phyloP scores from a whole-genome alignment of 495 filamentous ascomycete genomes.

The Talaromyces liani region DNA sequence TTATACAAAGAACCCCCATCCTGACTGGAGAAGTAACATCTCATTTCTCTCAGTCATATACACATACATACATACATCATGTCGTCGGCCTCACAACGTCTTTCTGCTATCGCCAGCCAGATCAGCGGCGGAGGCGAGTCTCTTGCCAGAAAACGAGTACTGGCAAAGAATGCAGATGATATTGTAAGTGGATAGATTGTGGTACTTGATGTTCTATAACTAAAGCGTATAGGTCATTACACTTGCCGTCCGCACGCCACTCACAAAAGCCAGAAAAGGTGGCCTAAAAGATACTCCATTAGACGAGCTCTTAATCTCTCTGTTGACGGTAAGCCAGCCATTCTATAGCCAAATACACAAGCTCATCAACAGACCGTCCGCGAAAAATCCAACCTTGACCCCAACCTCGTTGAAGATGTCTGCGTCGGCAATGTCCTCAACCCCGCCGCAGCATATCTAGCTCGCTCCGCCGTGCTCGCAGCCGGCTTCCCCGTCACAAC shows the following conservation, averaged over 20 bases:
- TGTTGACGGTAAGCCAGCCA: constrained; percentile 57
- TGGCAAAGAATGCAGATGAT: constrained; percentile 37
- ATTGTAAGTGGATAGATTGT: constrained; percentile 23
- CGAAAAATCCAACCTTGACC: constrained; percentile 70
- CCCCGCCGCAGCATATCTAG: constrained; percentile 63
- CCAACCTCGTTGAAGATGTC: constrained; percentile 83
- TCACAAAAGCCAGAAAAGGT: constrained; percentile 74
- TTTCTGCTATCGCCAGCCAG: constrained; percentile 34
- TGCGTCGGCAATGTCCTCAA: constrained; percentile 76
- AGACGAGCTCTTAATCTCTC: constrained; percentile 71
- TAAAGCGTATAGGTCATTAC: constrained; percentile 64
- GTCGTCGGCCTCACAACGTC: constrained; percentile 37
- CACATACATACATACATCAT: constrained; percentile 13
- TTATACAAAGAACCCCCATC: background rate
- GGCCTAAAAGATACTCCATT: constrained; percentile 87
- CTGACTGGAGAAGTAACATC: background rate
- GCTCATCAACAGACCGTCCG: constrained; percentile 39
- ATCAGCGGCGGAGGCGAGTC: constrained; percentile 23
- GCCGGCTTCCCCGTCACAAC: constrained; percentile 89
- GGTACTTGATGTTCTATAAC: background rate
- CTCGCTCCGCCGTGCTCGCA: constrained; percentile 78
- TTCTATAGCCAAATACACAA: background rate
- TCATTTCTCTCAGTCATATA: background rate
- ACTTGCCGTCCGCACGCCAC: constrained; percentile 67
- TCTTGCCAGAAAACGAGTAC: constrained; percentile 24